Percentiles rank a stretch among this genome's conserved stretches.
phyloP scores from a whole-genome alignment of 1,284 basidiomycete species.

The Rhodotorula sp. region DNA sequence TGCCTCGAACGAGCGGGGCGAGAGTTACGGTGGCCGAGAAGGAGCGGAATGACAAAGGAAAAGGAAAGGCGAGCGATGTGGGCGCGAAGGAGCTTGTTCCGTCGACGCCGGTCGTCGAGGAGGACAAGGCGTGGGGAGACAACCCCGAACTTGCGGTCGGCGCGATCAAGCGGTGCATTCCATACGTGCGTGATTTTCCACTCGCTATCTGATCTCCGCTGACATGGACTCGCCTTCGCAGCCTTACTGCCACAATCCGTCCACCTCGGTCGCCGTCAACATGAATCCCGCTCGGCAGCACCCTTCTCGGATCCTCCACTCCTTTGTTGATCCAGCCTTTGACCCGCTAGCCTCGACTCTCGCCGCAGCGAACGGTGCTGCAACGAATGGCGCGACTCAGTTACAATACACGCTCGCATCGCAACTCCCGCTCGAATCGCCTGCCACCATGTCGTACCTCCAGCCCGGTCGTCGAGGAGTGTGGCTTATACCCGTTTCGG shows the following conservation, averaged over 20 bases:
- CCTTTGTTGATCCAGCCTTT: constrained; percentile 16
- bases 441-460: constrained; percentile 1
- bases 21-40: too few relatives aligned
- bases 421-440: neutral
- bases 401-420: too few relatives aligned
- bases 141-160: neutral
- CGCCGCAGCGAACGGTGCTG: too few relatives aligned
- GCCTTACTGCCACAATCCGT: constrained; percentile 17
- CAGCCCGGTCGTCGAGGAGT: constrained; percentile 21
- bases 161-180: constrained; percentile 26
- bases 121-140: neutral
- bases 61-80: neutral
- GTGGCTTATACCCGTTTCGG: constrained; percentile 27
- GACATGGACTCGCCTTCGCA: neutral
- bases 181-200: constrained; percentile 3
- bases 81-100: constrained; percentile 7
- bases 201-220: too few relatives aligned
- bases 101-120: constrained; percentile 1
- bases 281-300: constrained; percentile 10
- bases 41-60: too few relatives aligned
- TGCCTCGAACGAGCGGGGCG: neutral
- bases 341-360: neutral
- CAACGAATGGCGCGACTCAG: neutral
- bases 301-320: constrained; percentile 12
- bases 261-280: neutral